Conservation (phyloP, 805 yeast genomes). For the Saccharomycopsis fibuligera region DNA sequence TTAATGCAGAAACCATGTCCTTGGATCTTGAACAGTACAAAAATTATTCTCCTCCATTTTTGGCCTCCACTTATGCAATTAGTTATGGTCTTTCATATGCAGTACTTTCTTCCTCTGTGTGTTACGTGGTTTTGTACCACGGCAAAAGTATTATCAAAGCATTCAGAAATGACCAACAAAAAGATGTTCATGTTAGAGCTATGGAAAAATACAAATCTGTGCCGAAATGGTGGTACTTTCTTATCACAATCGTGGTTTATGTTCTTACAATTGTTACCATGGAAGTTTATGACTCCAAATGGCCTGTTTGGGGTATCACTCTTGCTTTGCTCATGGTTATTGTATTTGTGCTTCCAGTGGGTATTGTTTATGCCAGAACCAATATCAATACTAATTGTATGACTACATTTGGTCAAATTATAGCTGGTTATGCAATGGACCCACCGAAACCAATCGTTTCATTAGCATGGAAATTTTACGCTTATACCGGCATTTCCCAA, state of each 20-base stretch:
- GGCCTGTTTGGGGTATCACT: constrained; percentile 54
- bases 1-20: no score
- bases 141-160: constrained; percentile 44
- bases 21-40: no score
- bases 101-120: constrained; percentile 52
- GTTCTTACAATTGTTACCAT: constrained; percentile 36
- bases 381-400: constrained; percentile 55
- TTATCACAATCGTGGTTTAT: constrained; percentile 39
- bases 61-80: constrained; percentile 52
- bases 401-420: constrained; percentile 52
- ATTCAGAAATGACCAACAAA: constrained; percentile 34
- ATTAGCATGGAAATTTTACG: constrained; percentile 55
- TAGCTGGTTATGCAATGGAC: constrained; percentile 52
- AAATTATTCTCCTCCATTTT: constrained; percentile 56
- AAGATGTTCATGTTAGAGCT: constrained; percentile 48
- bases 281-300: constrained; percentile 33
- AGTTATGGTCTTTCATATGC: constrained; percentile 59
- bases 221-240: constrained; percentile 56
- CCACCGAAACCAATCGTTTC: constrained; percentile 60
- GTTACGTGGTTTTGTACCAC: constrained; percentile 51
- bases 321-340: constrained; percentile 48
- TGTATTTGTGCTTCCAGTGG: constrained; percentile 52
- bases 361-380: constrained; percentile 54
- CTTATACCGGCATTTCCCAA: constrained; percentile 46
- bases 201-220: constrained; percentile 53